phyloP scores from a whole-genome alignment of 2,329 filamentous ascomycete species.

The Leptographium galeiforme region DNA sequence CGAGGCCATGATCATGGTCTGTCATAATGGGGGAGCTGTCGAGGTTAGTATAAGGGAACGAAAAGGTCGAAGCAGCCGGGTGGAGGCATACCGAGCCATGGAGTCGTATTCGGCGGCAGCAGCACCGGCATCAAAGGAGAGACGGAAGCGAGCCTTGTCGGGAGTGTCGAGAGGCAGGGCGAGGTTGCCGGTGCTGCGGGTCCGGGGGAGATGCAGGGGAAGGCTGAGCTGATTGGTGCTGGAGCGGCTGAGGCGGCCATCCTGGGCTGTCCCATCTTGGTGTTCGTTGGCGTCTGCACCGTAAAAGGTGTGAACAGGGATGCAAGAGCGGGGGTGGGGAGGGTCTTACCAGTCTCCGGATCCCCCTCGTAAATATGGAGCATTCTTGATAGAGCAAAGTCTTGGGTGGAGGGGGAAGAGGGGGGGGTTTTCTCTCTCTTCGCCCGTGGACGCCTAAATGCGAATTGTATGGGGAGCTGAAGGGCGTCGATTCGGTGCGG shows the following conservation, averaged over 20 bases:
- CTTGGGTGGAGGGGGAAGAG: background rate
- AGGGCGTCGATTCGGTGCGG: background rate
- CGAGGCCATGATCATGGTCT: constrained; percentile 79
- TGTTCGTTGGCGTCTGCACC: constrained; percentile 26
- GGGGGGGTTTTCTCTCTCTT: background rate
- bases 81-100: constrained; percentile 53
- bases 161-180: constrained; percentile 32
- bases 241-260: background rate
- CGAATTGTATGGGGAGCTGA: background rate
- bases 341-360: constrained; percentile 25
- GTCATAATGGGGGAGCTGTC: constrained; percentile 64
- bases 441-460: background rate
- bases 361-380: constrained; percentile 28
- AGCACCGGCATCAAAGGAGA: constrained; percentile 63
- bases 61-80: constrained; percentile 1
- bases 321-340: background rate
- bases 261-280: constrained; percentile 14
- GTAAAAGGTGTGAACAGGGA: background rate
- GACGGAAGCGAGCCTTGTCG: constrained; percentile 50
- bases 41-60: background rate
- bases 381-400: constrained; percentile 25
- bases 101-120: constrained; percentile 51
- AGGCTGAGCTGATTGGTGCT: constrained; percentile 26
- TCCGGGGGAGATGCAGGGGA: constrained; percentile 44
- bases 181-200: constrained; percentile 52